Evolutionary conservation across 148 eudicot species (phyloP).

Genomic region (Talinum fruticosum): DNA sequence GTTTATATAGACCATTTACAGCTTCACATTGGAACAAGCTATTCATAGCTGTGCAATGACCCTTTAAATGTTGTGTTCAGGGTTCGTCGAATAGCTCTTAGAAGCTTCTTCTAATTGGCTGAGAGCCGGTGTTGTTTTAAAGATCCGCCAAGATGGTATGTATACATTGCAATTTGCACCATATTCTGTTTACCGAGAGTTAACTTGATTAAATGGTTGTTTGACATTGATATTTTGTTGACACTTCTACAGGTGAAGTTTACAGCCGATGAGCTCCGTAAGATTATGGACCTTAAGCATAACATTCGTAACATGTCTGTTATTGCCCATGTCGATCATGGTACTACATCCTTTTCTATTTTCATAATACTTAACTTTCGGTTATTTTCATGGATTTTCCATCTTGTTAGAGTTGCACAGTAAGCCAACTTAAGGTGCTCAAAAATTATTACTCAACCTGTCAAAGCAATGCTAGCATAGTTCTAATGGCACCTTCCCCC

Average conservation of each 20-base stretch:
- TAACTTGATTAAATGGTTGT: neutral
- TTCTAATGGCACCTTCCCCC: too few relatives aligned
- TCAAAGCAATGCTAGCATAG: too few relatives aligned
- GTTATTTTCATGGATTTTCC: neutral
- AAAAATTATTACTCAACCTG: too few relatives aligned
- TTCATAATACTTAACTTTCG: neutral
- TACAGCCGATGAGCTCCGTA: slow-evolving; percentile 1
- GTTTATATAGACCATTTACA: too few relatives aligned
- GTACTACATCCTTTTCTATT: neutral
- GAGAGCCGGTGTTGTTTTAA: neutral
- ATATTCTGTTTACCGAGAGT: neutral
- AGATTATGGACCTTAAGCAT: slow-evolving; percentile 1
- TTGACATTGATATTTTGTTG: neutral
- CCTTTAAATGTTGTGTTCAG: neutral
- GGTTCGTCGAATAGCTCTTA: neutral
- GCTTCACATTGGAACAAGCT: neutral
- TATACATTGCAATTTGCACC: neutral
- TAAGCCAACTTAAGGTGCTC: neutral
- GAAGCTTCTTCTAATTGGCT: neutral
- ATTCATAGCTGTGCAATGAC: neutral
- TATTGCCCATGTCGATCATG: slow-evolving; percentile 4
- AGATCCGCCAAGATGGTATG: neutral
- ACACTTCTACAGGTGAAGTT: neutral
- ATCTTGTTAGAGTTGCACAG: neutral
- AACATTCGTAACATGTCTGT: slow-evolving; percentile 4